A percentile compares a stretch with the other conserved stretches of the same genome.
Conservation (phyloP, 306 rosid genomes). For the Acacia confusa region DNA sequence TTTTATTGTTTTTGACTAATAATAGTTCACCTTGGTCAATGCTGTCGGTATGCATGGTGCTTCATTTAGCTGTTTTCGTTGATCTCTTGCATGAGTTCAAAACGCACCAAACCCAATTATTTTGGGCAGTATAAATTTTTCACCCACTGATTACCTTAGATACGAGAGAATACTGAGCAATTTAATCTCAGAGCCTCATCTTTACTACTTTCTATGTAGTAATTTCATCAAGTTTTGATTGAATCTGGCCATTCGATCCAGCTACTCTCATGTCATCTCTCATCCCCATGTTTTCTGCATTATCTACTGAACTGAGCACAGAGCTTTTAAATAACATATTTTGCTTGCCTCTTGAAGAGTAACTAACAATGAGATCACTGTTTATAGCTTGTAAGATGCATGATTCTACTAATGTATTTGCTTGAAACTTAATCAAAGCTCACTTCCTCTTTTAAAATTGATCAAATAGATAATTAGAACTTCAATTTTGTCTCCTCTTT, state of each 20-base stretch:
- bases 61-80: not conserved
- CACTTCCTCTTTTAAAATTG: not conserved
- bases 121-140: slow-evolving; percentile 8
- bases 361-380: not conserved
- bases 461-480: not conserved
- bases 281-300: slow-evolving; percentile 1
- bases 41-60: not conserved
- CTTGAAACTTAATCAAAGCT: not conserved
- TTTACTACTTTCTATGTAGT: not conserved
- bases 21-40: not conserved
- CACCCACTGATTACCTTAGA: slow-evolving; percentile 5
- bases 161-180: not conserved
- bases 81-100: not conserved
- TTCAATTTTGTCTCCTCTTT: not conserved
- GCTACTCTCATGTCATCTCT: not conserved
- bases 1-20: not conserved
- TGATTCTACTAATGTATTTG: slow-evolving; percentile 8
- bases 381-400: not conserved
- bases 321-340: slow-evolving; percentile 9
- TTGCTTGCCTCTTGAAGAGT: not conserved
- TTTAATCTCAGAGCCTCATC: not conserved
- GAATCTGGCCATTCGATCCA: slow-evolving; percentile 13
- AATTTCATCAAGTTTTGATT: not conserved
- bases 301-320: slow-evolving; percentile 1
- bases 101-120: not conserved